A percentile compares a stretch with the other conserved stretches of the same genome.
phyloP scores from a whole-genome alignment of 305 asterid species.

The Solanum chacoense region DNA sequence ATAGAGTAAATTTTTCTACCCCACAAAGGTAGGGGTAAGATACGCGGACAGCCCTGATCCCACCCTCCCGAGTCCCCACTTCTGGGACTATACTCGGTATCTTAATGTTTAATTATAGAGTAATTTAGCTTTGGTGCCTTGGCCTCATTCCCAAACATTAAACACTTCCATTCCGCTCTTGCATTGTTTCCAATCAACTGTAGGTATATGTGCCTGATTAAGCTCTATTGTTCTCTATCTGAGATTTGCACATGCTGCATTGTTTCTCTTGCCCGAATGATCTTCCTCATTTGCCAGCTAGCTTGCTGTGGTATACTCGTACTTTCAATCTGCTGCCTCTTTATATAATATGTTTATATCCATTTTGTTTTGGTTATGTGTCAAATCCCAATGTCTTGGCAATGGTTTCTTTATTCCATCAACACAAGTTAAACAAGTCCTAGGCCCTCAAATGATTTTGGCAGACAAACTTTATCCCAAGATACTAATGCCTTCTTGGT shows the following conservation, averaged over 20 bases:
- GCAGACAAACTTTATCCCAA: not conserved
- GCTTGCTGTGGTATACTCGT: not conserved
- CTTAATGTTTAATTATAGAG: not conserved
- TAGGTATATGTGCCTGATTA: not conserved
- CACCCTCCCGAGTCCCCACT: not conserved
- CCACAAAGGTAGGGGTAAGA: not conserved
- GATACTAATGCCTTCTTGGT: not conserved
- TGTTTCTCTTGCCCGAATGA: not conserved
- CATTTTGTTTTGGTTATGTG: not conserved
- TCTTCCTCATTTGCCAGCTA: not conserved
- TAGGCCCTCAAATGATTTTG: not conserved
- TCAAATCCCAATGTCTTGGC: not conserved
- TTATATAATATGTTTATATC: not conserved
- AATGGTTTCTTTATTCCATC: not conserved
- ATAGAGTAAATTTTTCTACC: not conserved
- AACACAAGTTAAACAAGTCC: not conserved
- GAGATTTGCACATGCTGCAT: not conserved
- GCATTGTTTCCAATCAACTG: not conserved
- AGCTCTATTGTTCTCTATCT: not conserved
- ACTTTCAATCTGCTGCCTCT: not conserved
- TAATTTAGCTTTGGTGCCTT: not conserved
- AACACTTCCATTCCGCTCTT: not conserved
- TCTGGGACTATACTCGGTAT: not conserved
- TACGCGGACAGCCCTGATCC: not conserved
- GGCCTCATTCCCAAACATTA: not conserved